These are phyloP conservation scores for Arbutus unedo DNA, from an alignment of 148 eudicot genomes.

Conservation along the genomic window DNA sequence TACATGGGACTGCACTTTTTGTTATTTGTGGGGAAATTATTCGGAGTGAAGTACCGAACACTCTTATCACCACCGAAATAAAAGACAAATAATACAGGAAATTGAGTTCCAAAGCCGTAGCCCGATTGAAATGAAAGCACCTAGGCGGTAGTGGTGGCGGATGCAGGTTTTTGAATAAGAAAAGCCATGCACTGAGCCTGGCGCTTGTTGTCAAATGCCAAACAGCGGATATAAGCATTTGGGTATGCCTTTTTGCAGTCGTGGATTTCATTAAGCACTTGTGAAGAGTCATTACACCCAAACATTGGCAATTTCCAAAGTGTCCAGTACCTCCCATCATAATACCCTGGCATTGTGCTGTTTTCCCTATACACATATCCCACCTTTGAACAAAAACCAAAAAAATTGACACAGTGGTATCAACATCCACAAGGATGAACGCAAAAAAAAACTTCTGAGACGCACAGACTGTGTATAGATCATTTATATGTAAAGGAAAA, in stretches of 20 bases:
- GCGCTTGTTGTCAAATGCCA: conserved; percentile 43
- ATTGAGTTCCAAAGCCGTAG: background rate
- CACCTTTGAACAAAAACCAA: conserved; percentile 6
- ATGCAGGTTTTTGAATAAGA: conserved; percentile 35
- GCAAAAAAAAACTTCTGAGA: background rate
- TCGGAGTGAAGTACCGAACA: background rate
- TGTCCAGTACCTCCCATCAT: conserved; percentile 49
- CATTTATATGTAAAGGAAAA: background rate
- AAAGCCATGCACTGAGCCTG: conserved; percentile 49
- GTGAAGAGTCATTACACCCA: conserved; percentile 43
- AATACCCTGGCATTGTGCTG: conserved; percentile 34
- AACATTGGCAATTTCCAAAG: conserved; percentile 53
- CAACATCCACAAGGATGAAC: background rate
- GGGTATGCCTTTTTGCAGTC: conserved; percentile 46
- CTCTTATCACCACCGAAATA: background rate
- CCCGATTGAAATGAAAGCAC: background rate
- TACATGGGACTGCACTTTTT: background rate
- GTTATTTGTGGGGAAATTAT: background rate
- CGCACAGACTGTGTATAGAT: background rate
- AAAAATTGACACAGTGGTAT: background rate
- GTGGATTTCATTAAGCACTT: conserved; percentile 38
- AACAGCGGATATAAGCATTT: conserved; percentile 40
- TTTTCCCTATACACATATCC: conserved; percentile 32
- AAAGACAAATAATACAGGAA: background rate
- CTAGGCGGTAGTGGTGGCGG: background rate